phyloP scores from a whole-genome alignment of 129 eudicot genomes.

The Pseudognaphalium luteoalbum region DNA sequence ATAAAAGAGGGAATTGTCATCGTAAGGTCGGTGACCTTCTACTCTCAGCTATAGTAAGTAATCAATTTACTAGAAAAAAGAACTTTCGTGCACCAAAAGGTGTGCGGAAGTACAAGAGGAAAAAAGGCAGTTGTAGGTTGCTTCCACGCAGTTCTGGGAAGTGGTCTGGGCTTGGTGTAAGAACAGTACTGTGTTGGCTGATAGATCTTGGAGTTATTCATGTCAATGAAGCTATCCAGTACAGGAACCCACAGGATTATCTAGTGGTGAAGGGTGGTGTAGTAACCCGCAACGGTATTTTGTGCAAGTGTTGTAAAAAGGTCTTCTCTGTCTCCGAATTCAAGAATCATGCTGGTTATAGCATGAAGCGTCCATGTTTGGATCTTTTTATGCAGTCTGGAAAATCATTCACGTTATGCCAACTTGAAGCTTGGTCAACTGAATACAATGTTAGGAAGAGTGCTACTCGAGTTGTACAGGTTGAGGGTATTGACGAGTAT shows the following conservation, averaged over 20 bases:
- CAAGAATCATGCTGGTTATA: constrained; percentile 76
- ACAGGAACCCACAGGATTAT: constrained; percentile 59
- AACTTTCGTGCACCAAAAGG: constrained; percentile 34
- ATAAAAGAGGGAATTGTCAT: constrained; percentile 39
- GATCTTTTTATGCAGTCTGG: constrained; percentile 89
- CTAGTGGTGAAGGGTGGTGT: constrained; percentile 73
- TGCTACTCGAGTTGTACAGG: constrained; percentile 39
- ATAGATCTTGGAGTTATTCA: constrained; percentile 60
- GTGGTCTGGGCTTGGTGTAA: constrained; percentile 50
- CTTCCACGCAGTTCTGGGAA: constrained; percentile 56
- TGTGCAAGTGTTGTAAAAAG: constrained; percentile 72
- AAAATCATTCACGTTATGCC: constrained; percentile 77
- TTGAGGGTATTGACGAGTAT: constrained; percentile 53
- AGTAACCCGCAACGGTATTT: constrained; percentile 65
- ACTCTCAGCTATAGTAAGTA: constrained; percentile 10
- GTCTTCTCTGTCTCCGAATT: constrained; percentile 69
- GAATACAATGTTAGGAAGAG: constrained; percentile 77
- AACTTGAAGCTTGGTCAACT: constrained; percentile 96
- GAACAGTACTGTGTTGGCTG: constrained; percentile 81
- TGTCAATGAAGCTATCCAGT: constrained; percentile 72
- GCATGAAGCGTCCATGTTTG: constrained; percentile 50
- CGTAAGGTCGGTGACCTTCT: not conserved
- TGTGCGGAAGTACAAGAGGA: constrained; percentile 61
- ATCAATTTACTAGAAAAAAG: constrained; percentile 26
- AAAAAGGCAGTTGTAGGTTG: constrained; percentile 79